Conservation (phyloP, 148 eudicot species). For the Polygonum aviculare region DNA sequence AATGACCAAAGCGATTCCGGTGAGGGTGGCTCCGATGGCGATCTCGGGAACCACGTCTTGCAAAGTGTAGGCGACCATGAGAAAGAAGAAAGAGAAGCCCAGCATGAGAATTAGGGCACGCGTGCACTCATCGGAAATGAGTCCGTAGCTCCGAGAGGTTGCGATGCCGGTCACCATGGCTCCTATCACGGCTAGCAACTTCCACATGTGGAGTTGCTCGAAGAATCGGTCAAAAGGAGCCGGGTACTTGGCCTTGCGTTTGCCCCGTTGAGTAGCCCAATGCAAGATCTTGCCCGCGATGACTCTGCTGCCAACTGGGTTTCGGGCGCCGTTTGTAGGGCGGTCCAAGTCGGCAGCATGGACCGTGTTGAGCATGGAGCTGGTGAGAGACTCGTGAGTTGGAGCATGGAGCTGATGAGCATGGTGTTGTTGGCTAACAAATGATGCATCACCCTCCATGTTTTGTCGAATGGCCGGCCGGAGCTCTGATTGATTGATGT, state of each 20-base stretch:
- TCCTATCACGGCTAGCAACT: background rate
- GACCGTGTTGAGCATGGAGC: background rate
- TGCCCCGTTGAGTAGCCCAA: background rate
- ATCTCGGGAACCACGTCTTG: background rate
- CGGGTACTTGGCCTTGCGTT: background rate
- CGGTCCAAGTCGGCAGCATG: too few species aligned
- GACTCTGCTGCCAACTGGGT: background rate
- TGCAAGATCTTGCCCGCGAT: background rate
- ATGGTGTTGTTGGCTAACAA: too few species aligned
- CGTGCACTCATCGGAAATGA: background rate
- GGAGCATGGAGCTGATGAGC: background rate
- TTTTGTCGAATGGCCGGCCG: too few species aligned
- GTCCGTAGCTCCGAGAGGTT: background rate
- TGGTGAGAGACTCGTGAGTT: background rate
- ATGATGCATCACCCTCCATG: too few species aligned
- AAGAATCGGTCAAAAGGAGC: background rate
- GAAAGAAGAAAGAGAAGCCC: background rate
- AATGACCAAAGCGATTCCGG: background rate
- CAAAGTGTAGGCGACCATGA: background rate
- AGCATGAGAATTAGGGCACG: background rate
- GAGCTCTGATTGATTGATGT: too few species aligned
- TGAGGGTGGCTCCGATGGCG: background rate
- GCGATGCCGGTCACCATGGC: background rate
- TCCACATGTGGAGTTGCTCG: background rate
- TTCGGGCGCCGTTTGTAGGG: too few species aligned